Evolutionary conservation across 2,329 filamentous ascomycete species (phyloP), one percentile per base, ranked within the genome.

Genomic region (Metarhizium robertsii): DNA sequence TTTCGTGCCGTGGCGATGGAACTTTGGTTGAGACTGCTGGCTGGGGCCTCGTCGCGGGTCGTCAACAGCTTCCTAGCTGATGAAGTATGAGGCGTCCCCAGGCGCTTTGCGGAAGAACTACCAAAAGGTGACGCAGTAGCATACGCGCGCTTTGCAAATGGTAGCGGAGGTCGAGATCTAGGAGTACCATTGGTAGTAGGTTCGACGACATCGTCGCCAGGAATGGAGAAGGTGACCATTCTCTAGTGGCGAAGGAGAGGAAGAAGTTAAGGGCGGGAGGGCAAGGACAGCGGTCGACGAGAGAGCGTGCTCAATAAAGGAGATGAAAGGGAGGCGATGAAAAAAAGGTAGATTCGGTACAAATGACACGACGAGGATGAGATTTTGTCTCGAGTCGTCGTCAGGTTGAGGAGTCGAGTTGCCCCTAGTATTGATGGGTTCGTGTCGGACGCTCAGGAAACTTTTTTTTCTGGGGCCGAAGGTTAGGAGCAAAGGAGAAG

Each of bases 81-180:
- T 43, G 69, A 67, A 50, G 66, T 65, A 56, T 71, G 67, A 14
- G 73, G 72, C 11, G 73, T 73, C 47, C 69, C 69, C 25, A 71
- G 60, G 46, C 71, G 70, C 64, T 67, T 73, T 6, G 61, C 52
- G 2, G 61, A 56, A 1, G 59, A 59, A 52, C 57, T 52, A 53
- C 53, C 59, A 51, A 63, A 68, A 11, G 71, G 72, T n/a, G 72
- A 73, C 30, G 69, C 68, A 56, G 68, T 67, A 54, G 69, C 67
- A 58, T 69, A 72, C 58, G 65, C 64, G 61, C 73, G 74, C 64
- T 72, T 75, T 57, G 73, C 71, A 60, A 76, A 76, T 32, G 73
- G 71, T 54, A 76, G 66, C 53, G 68, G 69, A 54, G 73, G 68
- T 52, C 71, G 72, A 55, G 73, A 64, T 53, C 65, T 66, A 45